Evolutionary conservation across 2,329 filamentous ascomycete genomes (phyloP).

Genomic region (Torrubiella hemipterigena): DNA sequence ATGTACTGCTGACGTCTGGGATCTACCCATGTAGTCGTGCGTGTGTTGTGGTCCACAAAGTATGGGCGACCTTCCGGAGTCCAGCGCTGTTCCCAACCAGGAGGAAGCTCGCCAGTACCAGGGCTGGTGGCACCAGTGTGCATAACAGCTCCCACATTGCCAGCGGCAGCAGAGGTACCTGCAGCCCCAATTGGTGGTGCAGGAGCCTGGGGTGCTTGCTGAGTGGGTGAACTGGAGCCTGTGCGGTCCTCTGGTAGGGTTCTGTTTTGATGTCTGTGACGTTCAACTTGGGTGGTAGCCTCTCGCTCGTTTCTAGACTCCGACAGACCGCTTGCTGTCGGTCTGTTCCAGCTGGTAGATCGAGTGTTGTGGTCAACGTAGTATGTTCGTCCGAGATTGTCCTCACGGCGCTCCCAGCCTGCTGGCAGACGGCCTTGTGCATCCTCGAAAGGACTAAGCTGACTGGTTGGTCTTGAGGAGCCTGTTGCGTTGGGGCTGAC

Average conservation of each 20-base stretch:
- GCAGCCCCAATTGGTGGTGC: constrained; percentile 21
- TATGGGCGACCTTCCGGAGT: constrained; percentile 92
- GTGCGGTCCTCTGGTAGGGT: constrained; percentile 93
- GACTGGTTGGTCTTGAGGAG: constrained; percentile 20
- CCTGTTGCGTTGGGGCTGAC: constrained; percentile 30
- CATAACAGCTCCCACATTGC: constrained; percentile 57
- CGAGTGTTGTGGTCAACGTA: constrained; percentile 97
- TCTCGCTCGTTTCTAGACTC: constrained; percentile 66
- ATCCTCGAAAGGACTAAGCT: constrained; percentile 88
- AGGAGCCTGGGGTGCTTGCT: constrained; percentile 31
- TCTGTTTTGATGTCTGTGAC: constrained; percentile 86
- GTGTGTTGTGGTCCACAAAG: constrained; percentile 97
- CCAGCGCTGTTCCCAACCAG: constrained; percentile 92
- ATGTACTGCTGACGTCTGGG: constrained; percentile 96
- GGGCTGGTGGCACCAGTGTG: constrained; percentile 87
- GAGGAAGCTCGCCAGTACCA: constrained; percentile 85
- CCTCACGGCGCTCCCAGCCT: constrained; percentile 92
- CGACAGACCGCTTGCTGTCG: constrained; percentile 64
- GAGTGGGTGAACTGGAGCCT: constrained; percentile 80
- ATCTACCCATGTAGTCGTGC: constrained; percentile 97
- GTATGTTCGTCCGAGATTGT: constrained; percentile 89
- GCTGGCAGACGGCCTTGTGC: constrained; percentile 83
- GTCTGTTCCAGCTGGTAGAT: constrained; percentile 92
- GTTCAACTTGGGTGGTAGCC: constrained; percentile 84
- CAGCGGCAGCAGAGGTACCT: constrained; percentile 19